Base-by-base conservation (phyloP, 306 rosid genomes). In the Leucaena leucocephala region DNA sequence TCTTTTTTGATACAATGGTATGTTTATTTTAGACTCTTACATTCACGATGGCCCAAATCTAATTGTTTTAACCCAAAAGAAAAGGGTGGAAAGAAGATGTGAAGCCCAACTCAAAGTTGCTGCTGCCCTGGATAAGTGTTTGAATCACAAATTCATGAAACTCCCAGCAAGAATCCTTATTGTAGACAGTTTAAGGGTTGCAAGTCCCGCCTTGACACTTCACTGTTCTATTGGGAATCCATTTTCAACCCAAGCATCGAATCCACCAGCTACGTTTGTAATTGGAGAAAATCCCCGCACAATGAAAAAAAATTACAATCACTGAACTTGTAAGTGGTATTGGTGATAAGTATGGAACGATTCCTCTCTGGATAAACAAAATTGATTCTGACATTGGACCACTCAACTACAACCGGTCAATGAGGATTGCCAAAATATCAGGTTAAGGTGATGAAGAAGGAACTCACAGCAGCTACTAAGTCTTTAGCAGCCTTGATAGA, bases 201-300 rank as follows among this genome's bases (percentile, higher is more conserved):
- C 61, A 61, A 52, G 36, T 72, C 78, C 78, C 50, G 68, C 66
- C 1, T 33, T 39, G 55, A 16, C 42, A 54, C 75, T 59, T 90
- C 89, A 91, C 42, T 11, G 43, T 79, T 90, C 93, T 68, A 84
- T 87, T 44, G 98, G 97, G 67, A 95, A 92, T 68, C 83, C 89
- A 88, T 79, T 92, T 78, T 83, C 89, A 33, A 90, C 76, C 98
- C 98, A 92, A 77, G 97, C 85, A 81, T 90, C 98, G 77, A 81
- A 90, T 34, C 98, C 98, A 77, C 98, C 98, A 3, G 98, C 97
- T 74, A 94, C 85, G 82, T 95, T 94, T 48, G 97, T 95, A 45
- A 92, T 78, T 77, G 91, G 89, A 42, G 79, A 80, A 63, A 83
- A 95, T 48, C 98, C 98, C 98, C 90, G 84, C 85, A 77, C 3